phyloP scores from a whole-genome alignment of 352 stramenopile species.

The Globisporangium parvum region DNA sequence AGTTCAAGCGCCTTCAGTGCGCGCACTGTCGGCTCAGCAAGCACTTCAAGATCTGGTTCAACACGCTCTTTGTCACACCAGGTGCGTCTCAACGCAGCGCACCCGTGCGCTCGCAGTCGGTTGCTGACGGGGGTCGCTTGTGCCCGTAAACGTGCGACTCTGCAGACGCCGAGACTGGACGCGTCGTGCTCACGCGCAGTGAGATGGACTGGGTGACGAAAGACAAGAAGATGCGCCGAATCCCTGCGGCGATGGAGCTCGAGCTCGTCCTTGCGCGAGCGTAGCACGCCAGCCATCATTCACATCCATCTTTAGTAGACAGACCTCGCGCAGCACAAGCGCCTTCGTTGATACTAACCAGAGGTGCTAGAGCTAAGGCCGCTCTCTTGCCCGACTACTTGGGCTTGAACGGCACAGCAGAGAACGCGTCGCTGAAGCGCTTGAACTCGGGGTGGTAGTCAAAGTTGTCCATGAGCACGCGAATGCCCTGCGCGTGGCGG shows the following conservation, averaged over 20 bases:
- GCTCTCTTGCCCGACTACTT: conserved; percentile 25
- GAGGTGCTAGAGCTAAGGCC: too few relatives aligned
- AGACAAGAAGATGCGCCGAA: conserved; percentile 53
- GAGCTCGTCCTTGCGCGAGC: conserved; percentile 29
- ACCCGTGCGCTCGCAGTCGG: too few relatives aligned
- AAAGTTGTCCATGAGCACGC: conserved; percentile 85
- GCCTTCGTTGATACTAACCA: too few relatives aligned
- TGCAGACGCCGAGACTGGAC: conserved; percentile 31
- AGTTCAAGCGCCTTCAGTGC: conserved; percentile 40
- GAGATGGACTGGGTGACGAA: conserved; percentile 64
- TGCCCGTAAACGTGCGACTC: not conserved
- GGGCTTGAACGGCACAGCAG: conserved; percentile 67
- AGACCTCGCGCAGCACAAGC: too few relatives aligned
- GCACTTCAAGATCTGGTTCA: conserved; percentile 75
- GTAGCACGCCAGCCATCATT: not conserved
- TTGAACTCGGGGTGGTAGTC: conserved; percentile 90
- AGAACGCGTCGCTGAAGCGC: conserved; percentile 83
- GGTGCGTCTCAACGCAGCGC: conserved; percentile 11
- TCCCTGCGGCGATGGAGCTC: conserved; percentile 61
- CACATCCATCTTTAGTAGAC: too few relatives aligned
- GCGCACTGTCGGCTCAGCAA: conserved; percentile 42
- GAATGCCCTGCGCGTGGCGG: conserved; percentile 75
- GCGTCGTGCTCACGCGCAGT: conserved; percentile 30
- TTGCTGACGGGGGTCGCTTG: not conserved
- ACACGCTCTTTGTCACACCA: conserved; percentile 40